Evolutionary conservation across 164 flowering plant genomes (phyloP).

Genomic region (Piper betle): DNA sequence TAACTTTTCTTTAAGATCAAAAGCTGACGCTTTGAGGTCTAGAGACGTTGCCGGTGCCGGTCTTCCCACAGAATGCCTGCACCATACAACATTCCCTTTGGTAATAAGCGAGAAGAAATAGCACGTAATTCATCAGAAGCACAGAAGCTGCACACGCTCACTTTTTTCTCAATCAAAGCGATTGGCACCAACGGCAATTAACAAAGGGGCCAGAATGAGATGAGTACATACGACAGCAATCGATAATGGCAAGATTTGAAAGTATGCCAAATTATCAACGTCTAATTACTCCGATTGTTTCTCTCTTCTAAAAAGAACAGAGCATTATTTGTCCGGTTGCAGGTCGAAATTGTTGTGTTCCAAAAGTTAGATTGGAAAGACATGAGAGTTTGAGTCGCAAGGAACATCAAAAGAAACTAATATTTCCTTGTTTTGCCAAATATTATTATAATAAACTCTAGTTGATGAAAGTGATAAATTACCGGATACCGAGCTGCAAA

Average conservation of each 20-base stretch:
- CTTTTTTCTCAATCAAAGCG: not conserved
- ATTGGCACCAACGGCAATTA: not conserved
- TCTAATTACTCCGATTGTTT: not conserved
- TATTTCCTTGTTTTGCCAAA: not conserved
- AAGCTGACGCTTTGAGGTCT: constrained; percentile 64
- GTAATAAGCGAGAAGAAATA: constrained; percentile 4
- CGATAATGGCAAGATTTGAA: too few relatives aligned
- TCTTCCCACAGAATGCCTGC: constrained; percentile 81
- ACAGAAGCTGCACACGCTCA: not conserved
- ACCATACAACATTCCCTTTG: not conserved
- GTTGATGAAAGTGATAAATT: not conserved
- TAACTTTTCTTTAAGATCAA: constrained; percentile 74
- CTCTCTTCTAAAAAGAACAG: not conserved
- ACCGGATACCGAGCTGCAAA: constrained; percentile 32
- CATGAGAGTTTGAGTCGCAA: not conserved
- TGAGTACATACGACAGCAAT: too few relatives aligned
- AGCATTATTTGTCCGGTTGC: not conserved
- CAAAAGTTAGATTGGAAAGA: too few relatives aligned
- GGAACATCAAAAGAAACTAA: not conserved
- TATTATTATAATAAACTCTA: not conserved
- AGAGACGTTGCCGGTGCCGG: constrained; percentile 56
- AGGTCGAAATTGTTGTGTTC: not conserved
- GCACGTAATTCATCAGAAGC: not conserved
- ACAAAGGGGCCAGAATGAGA: not conserved
- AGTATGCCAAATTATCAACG: too few relatives aligned